Conservation (phyloP, 495 filamentous ascomycete genomes). For the Penicillium arizonense region DNA sequence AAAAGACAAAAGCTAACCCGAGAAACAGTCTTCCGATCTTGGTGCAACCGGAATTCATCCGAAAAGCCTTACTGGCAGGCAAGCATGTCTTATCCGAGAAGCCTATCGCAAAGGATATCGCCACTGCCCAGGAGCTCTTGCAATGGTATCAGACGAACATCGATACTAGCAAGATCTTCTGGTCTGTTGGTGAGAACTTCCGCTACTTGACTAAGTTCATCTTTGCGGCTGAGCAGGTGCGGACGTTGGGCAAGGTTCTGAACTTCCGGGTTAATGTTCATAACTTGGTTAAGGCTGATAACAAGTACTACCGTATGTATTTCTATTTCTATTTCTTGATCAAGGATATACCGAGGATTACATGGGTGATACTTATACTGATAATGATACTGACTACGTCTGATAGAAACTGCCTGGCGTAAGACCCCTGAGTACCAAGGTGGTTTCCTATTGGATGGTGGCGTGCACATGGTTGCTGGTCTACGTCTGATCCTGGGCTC, state of each 20-base stretch:
- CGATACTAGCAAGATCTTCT: constrained; percentile 45
- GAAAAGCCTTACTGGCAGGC: constrained; percentile 56
- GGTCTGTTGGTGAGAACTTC: constrained; percentile 76
- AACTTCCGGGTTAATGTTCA: constrained; percentile 60
- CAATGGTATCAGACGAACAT: constrained; percentile 56
- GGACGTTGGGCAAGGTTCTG: constrained; percentile 60
- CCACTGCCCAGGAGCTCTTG: constrained; percentile 59
- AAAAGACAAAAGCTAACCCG: background rate
- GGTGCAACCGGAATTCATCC: constrained; percentile 38
- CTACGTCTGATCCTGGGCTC: constrained; percentile 58
- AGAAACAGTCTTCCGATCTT: constrained; percentile 43
- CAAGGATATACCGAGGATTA: no score
- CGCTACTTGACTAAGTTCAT: constrained; percentile 60
- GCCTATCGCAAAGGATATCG: constrained; percentile 68
- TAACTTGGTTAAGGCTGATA: constrained; percentile 51
- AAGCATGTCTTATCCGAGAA: constrained; percentile 88
- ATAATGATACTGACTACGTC: constrained; percentile 5
- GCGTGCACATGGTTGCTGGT: constrained; percentile 69
- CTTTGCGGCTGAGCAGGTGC: constrained; percentile 56
- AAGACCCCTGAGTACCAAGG: constrained; percentile 70
- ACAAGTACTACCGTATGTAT: constrained; percentile 56
- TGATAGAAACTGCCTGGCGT: constrained; percentile 66
- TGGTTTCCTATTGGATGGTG: constrained; percentile 76
- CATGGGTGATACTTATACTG: background rate
- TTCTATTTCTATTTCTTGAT: background rate